Percentiles rank a stretch among this genome's conserved stretches.
Evolutionary conservation across 2,329 filamentous ascomycete species (phyloP).

Genomic region (Claviceps quebecensis): DNA sequence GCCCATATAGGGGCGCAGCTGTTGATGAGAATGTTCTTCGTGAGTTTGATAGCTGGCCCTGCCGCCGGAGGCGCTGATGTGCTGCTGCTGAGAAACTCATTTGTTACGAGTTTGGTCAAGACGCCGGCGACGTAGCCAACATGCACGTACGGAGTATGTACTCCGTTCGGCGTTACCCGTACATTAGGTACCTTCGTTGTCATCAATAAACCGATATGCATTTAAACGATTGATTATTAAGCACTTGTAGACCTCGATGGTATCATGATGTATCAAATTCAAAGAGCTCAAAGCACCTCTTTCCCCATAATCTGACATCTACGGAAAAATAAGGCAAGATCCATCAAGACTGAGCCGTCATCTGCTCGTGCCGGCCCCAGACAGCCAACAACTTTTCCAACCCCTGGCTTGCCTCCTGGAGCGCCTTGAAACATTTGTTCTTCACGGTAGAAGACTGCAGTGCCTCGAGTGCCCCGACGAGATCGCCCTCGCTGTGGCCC

Average conservation of each 20-base stretch:
- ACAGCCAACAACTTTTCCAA: slow-evolving; percentile 6
- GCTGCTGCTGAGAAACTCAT: slow-evolving; percentile 2
- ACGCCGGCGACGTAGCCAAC: too few species aligned
- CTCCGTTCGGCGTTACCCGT: too few species aligned
- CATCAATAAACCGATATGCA: too few species aligned
- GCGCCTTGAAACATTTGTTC: slow-evolving; percentile 5
- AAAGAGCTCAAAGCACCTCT: too few species aligned
- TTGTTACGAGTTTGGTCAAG: not conserved
- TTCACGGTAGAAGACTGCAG: slow-evolving; percentile 5
- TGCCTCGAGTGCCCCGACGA: slow-evolving; percentile 3
- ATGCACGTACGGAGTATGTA: too few species aligned
- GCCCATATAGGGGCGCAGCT: not conserved
- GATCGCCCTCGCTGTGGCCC: slow-evolving; percentile 1
- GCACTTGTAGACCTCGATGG: too few species aligned
- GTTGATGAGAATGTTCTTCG: slow-evolving; percentile 6
- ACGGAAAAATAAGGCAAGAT: too few species aligned
- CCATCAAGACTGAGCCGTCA: not conserved
- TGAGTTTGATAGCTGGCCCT: slow-evolving; percentile 8
- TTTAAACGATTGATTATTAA: too few species aligned
- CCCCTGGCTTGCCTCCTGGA: slow-evolving; percentile 6
- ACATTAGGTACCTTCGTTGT: too few species aligned
- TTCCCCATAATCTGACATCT: too few species aligned
- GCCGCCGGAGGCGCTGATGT: slow-evolving; percentile 7
- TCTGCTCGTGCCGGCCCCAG: slow-evolving; percentile 8
- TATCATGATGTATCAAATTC: too few species aligned